Evolutionary conservation across 495 filamentous ascomycete species (phyloP), one percentile per base, ranked within the genome.

Genomic region (Aspergillus sparsus): DNA sequence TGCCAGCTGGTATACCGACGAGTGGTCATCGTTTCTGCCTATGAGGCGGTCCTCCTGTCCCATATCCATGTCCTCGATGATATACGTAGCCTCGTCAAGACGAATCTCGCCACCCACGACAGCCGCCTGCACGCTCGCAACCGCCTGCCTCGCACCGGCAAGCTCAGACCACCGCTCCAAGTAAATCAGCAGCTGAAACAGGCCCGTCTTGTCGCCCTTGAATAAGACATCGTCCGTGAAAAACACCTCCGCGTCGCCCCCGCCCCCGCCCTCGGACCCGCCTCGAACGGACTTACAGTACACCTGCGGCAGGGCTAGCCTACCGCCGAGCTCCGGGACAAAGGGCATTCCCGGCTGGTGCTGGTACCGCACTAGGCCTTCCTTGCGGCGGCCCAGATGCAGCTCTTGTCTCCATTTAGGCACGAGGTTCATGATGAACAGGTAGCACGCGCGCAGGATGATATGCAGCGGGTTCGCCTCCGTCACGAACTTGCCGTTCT

Each of bases 401-500:
- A 76, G 39, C 36, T 63, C 33, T 4, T 65, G 64, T 16, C 58
- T 67, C 68, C 68, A 70, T 8, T 37, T 61, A 6, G 71, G 73
- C 32, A 74, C 53, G 7, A 76, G 50, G n/a, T 75, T 68, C 21
- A 71, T 45, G 7, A 68, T 21, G 65, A 69, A 75, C 5, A 77
- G 37, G 11, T 65, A 66, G 65, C 71, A 74, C 34, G 74, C 61
- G 13, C 74, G 70, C 3, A 77, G 6, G 53, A 75, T 71, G 37
- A 64, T 66, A 9, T 72, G 70, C 11, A 72, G 10, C 0, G 51
- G 54, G 13, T 61, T 64, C 1, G 47, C 51, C 32, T 71, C 74
- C 21, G 62, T 73, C 7, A 73, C 69, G 55, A 74, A 67, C 1
- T 66, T 54, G 0, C 74, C 74, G 37, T 77, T 78, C 36, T 57